phyloP scores from a whole-genome alignment of 2,329 filamentous ascomycete species.

The Macrophomina tecta region DNA sequence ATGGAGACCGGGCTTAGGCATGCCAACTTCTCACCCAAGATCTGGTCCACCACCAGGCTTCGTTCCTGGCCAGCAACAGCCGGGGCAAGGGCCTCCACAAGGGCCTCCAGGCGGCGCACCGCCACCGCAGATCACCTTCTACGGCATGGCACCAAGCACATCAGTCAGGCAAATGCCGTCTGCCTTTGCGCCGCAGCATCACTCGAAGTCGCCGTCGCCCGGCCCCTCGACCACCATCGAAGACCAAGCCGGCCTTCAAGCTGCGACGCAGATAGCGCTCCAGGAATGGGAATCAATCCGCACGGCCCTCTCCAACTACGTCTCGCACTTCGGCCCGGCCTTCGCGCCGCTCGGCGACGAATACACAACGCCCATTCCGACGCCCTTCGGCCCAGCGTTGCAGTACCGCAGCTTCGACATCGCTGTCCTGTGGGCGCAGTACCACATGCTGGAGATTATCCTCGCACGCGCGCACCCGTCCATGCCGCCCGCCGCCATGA shows the following conservation, averaged over 20 bases:
- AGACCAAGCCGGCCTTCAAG: constrained; percentile 60
- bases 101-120: constrained; percentile 2
- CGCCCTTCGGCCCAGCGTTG: constrained; percentile 82
- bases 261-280: constrained; percentile 71
- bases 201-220: constrained; percentile 36
- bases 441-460: constrained; percentile 83
- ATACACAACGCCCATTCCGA: constrained; percentile 63
- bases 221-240: constrained; percentile 44
- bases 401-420: constrained; percentile 89
- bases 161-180: constrained; percentile 50
- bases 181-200: constrained; percentile 45
- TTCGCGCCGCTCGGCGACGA: constrained; percentile 79
- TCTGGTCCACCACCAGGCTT: constrained; percentile 19
- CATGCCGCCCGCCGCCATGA: constrained; percentile 90
- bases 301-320: constrained; percentile 71
- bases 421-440: constrained; percentile 84
- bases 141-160: constrained; percentile 55
- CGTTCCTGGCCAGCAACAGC: background rate
- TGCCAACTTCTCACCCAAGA: constrained; percentile 47
- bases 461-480: constrained; percentile 82
- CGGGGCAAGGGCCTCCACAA: background rate
- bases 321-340: constrained; percentile 69
- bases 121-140: constrained; percentile 46
- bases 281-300: constrained; percentile 80
- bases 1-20: constrained; percentile 60